Evolutionary conservation across 495 filamentous ascomycete genomes (phyloP).

Genomic region (Neurospora sp.): DNA sequence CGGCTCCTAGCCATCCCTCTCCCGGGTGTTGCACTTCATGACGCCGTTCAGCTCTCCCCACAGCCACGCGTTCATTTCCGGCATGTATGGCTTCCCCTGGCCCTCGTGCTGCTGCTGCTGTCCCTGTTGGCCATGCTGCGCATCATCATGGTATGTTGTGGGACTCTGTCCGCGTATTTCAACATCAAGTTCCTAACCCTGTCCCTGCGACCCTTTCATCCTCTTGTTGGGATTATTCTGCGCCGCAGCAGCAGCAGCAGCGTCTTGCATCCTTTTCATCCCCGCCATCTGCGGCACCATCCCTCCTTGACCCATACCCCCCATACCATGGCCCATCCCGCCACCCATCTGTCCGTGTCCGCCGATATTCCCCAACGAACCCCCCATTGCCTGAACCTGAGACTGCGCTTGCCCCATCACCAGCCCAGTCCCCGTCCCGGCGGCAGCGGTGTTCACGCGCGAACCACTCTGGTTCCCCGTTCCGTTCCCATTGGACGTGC

Average conservation of each 20-base stretch:
- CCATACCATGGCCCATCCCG: neutral
- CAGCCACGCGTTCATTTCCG: neutral
- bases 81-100: neutral
- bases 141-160: neutral
- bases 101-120: neutral
- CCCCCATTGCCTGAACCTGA: neutral
- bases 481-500: slow-evolving; percentile 72
- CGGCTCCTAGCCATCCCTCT: neutral
- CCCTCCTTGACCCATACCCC: neutral
- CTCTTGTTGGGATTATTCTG: neutral
- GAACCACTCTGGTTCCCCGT: slow-evolving; percentile 65
- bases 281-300: neutral
- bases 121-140: neutral
- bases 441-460: slow-evolving; percentile 40
- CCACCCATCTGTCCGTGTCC: neutral
- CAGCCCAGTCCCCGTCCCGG: neutral
- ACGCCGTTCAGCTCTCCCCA: neutral
- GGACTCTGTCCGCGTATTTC: neutral
- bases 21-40: no score
- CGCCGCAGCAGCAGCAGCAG: neutral
- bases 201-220: neutral
- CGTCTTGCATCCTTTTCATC: neutral
- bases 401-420: neutral
- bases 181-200: neutral
- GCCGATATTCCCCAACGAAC: neutral